Base-by-base conservation (phyloP, 2,329 filamentous ascomycete genomes). In the Berkeleyomyces rouxiae region DNA sequence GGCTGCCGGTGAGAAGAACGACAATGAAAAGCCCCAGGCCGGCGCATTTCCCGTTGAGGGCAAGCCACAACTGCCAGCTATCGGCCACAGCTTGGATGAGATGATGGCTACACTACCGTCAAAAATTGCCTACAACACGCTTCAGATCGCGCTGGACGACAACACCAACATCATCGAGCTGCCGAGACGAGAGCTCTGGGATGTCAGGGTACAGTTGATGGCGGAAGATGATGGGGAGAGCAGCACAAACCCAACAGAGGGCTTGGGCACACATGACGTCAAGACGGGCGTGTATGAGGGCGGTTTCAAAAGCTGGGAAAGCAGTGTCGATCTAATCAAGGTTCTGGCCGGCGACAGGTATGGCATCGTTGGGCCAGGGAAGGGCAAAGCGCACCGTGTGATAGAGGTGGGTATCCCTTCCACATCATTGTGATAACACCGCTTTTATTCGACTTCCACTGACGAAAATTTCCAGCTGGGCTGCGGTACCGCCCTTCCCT, bases 251-350 rank as follows among this genome's bases (percentile, higher is more conserved):
- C 65, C 69, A 64, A 69, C 73, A 53, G 69, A 66, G 13, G 79
- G 80, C 1, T 75, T 89, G 43, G 84, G 82, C 46, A 78, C 80
- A 66, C 83, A 87, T 66, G 88, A 93, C 72, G 84, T 93, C 67
- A 86, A 84, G 71, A 87, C 87, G 62, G 88, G 88, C 60, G 82
- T 92, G 65, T 93, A 93, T 73, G 88, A 93, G 74, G 88, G 88
- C 63, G 88, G 88, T 33, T 90, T 92, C 76, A 93, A 93, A 76
- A 91, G 86, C 69, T 93, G 88, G 88, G 88, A 93, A 74, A 91
- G 88, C 73, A 89, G 86, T 65, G 78, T 90, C 61, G 88, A 93
- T 70, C 77, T 93, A 16, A 86, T 88, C 59, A 87, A 84, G 70
- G 82, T 86, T n/a, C 72, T 85, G 39, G 77, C 77, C 0, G 69